Evolutionary conservation across 2,329 filamentous ascomycete genomes (phyloP).

Genomic region (Diaporthe aspalathi): DNA sequence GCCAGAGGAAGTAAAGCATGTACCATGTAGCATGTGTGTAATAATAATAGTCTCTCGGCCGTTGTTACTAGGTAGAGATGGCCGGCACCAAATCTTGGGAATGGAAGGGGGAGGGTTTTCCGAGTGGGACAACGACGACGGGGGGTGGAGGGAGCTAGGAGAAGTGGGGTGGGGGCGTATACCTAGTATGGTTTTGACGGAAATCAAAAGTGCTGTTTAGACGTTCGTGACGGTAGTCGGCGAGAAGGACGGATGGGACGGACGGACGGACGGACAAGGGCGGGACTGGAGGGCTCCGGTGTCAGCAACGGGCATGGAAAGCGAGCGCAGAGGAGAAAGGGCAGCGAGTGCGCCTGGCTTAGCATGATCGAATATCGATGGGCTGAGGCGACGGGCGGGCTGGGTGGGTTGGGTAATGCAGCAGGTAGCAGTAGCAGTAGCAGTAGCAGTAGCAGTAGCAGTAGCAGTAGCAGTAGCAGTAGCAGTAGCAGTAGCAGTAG

Average conservation of each 20-base stretch:
- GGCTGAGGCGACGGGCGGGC: slow-evolving; percentile 5
- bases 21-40: slow-evolving; percentile 29
- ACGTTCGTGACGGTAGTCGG: slow-evolving; percentile 25
- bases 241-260: slow-evolving; percentile 4
- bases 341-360: slow-evolving; percentile 15
- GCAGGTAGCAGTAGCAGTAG: no score
- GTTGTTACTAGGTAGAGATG: slow-evolving; percentile 4
- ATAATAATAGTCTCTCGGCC: slow-evolving; percentile 29
- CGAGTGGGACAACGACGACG: no score
- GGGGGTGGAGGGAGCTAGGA: no score
- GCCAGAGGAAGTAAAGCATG: slow-evolving; percentile 30
- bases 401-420: slow-evolving; percentile 26
- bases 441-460: no score
- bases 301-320: slow-evolving; percentile 20
- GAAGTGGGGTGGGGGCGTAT: slow-evolving; percentile 9
- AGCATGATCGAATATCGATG: slow-evolving; percentile 29
- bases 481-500: no score
- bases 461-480: no score
- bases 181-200: slow-evolving; percentile 34
- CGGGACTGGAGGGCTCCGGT: slow-evolving; percentile 15
- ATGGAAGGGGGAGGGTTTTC: slow-evolving; percentile 1
- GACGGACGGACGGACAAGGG: slow-evolving; percentile 14
- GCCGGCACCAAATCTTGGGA: slow-evolving; percentile 9
- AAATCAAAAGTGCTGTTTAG: slow-evolving; percentile 20
- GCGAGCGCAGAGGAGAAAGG: slow-evolving; percentile 2